Base-by-base conservation (phyloP, 2,329 filamentous ascomycete genomes). In the Aspergillus ochraceoroseus region DNA sequence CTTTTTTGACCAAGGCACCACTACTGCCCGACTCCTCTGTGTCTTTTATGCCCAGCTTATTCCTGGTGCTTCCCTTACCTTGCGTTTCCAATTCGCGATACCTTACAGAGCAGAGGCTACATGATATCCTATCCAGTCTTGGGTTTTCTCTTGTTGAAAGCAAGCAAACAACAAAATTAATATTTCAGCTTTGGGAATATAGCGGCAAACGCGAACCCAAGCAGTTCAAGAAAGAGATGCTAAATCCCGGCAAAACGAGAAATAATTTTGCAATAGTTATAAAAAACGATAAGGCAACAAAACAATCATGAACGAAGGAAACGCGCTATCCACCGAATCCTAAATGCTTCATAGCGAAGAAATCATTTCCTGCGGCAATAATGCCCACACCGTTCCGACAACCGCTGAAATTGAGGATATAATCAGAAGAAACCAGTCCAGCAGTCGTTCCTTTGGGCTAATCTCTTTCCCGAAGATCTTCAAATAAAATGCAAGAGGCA, bases 61-160 rank as follows among this genome's bases (percentile, higher is more conserved):
- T 98, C 62, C 70, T 98, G 19, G 92, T 98, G 7, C 70, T 98
- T 2, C 92, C 92, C 2, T 79, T 86, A 20, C 84, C 90, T 13
- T 98, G 92, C 57, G 74, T 96, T 34, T 75, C 77, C 14, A 98
- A 98, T 61, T 95, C 89, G 11, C 79, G 92, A 35, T 98, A 98
- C 60, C 77, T 95, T 58, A 82, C 87, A 40, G 80, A 89, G 47
- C 62, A 71, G 12, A 75, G 78, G 36, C 65, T 98, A 14, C 64
- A 75, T 5, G 72, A 74, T 3, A 86, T 98, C 44, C 87, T 96
- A 86, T 62, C 63, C 2, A 77, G 75, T 32, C 65, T 98, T 25
- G 89, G 90, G 1, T 96, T 89, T 61, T 64, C 63, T 8, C 65
- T 81, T 54, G 61, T 75, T 7, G 70, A 78, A 53, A 76, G 72